Base-by-base conservation (phyloP, 1,139 yeast genomes). In the Geotrichum bryndzae region DNA sequence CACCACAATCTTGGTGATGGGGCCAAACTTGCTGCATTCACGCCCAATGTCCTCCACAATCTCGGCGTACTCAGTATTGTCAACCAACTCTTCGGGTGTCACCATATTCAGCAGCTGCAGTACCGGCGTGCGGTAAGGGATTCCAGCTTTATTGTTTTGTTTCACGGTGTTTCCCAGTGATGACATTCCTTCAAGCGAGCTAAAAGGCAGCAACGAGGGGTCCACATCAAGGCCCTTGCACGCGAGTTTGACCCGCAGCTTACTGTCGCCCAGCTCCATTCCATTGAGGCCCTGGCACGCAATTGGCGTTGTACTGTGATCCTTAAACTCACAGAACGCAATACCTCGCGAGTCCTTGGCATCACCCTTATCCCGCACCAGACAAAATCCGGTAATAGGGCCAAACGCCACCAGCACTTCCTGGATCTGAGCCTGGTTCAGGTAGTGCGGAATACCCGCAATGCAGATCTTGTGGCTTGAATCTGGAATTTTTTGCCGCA, bases 101-200 rank as follows among this genome's bases (percentile, higher is more conserved):
- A 89, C 81, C 51, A 84, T 77, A 69, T 91, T 91, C 56, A 88
- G 73, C 13, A 91, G 73, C 65, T 87, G 84, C 31, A 91, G 72
- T 0, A 88, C 91, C 13, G 74, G 79, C 69, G 90, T 63, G 53
- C 57, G 51, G 23, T 57, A 54, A 45, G 61, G 57, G 31, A 60
- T 51, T 23, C 57, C 46, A 25, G 57, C 29, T n/a, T 55, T 23
- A 57, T 48, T 53, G 54, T 64, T 56, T 29, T 64, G 51, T 13
- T 51, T 38, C 50, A 64, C 58, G 10, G 57, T 57, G 13, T 64
- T 63, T 22, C 67, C 65, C 2, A 66, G 56, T 13, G 68, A 64
- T 3, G 67, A 65, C 52, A 70, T 59, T 22, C 68, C 66, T 22
- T 69, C 73, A 5, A 71, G 58, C 25, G 63, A 66, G 13, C 68